Evolutionary conservation across 768 basidiomycete genomes (phyloP).

Genomic region (Suillus alpinus): DNA sequence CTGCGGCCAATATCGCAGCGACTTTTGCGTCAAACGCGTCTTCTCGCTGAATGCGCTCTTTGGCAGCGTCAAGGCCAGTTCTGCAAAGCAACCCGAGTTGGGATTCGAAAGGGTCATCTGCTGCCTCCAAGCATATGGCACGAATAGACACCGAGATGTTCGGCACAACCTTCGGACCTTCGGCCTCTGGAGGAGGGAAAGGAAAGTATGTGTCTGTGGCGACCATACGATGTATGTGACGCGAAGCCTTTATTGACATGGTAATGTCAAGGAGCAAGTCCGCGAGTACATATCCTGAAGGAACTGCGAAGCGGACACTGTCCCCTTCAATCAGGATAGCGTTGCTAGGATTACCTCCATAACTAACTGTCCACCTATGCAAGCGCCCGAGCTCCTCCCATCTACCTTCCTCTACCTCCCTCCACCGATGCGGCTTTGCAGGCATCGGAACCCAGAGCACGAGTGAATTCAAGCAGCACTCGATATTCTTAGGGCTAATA

Average conservation of each 20-base stretch:
- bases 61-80: constrained; percentile 69
- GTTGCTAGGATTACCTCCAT: constrained; percentile 27
- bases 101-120: constrained; percentile 83
- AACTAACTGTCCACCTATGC: constrained; percentile 46
- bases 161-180: constrained; percentile 72
- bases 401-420: constrained; percentile 34
- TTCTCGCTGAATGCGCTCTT: constrained; percentile 68
- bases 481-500: constrained; percentile 17
- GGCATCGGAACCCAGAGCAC: constrained; percentile 59
- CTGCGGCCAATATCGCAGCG: constrained; percentile 52
- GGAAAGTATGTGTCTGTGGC: constrained; percentile 47
- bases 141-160: constrained; percentile 55
- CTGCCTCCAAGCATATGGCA: constrained; percentile 70
- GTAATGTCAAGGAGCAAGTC: constrained; percentile 72
- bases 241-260: constrained; percentile 68
- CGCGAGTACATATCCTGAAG: constrained; percentile 71
- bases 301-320: constrained; percentile 73
- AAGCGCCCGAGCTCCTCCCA: constrained; percentile 79
- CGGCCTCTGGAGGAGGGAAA: constrained; percentile 63
- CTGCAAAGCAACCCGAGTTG: constrained; percentile 72
- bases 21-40: constrained; percentile 81
- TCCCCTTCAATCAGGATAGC: constrained; percentile 56
- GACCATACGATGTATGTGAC: constrained; percentile 63
- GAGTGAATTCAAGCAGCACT: constrained; percentile 40
- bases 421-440: constrained; percentile 32